Evolutionary conservation across 805 yeast species (phyloP).

Genomic region (Spencermartinsiella europaea): DNA sequence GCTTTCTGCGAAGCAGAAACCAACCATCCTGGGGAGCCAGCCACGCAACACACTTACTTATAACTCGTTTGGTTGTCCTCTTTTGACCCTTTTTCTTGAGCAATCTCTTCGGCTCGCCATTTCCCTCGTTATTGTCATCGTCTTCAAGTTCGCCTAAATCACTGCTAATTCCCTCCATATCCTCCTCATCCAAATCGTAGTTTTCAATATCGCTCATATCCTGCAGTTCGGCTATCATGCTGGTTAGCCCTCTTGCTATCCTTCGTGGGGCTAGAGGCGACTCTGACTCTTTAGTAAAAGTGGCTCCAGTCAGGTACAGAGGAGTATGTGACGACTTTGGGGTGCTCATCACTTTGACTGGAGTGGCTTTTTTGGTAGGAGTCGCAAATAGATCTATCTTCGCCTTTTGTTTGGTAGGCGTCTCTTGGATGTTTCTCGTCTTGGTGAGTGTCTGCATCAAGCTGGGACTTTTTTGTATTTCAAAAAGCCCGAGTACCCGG

Average conservation of each 20-base stretch:
- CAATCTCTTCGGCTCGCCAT: background rate
- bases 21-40: too few relatives aligned
- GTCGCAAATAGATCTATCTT: slow-evolving; percentile 2
- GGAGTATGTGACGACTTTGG: slow-evolving; percentile 14
- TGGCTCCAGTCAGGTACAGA: slow-evolving; percentile 5
- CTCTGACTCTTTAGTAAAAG: slow-evolving; percentile 10
- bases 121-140: slow-evolving; percentile 18
- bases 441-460: background rate
- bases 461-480: slow-evolving; percentile 31
- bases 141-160: slow-evolving; percentile 19
- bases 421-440: slow-evolving; percentile 1
- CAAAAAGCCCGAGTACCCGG: slow-evolving; percentile 67
- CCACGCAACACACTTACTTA: slow-evolving; percentile 15
- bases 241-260: slow-evolving; percentile 37
- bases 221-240: slow-evolving; percentile 44
- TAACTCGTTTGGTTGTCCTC: slow-evolving; percentile 30
- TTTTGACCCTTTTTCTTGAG: slow-evolving; percentile 35
- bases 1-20: too few relatives aligned
- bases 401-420: slow-evolving; percentile 6
- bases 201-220: slow-evolving; percentile 18
- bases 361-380: slow-evolving; percentile 6
- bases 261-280: slow-evolving; percentile 30
- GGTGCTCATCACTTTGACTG: slow-evolving; percentile 6
- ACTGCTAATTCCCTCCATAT: slow-evolving; percentile 10
- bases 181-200: slow-evolving; percentile 11